Evolutionary conservation across 805 yeast genomes (phyloP).

Genomic region (Starmera quercuum): DNA sequence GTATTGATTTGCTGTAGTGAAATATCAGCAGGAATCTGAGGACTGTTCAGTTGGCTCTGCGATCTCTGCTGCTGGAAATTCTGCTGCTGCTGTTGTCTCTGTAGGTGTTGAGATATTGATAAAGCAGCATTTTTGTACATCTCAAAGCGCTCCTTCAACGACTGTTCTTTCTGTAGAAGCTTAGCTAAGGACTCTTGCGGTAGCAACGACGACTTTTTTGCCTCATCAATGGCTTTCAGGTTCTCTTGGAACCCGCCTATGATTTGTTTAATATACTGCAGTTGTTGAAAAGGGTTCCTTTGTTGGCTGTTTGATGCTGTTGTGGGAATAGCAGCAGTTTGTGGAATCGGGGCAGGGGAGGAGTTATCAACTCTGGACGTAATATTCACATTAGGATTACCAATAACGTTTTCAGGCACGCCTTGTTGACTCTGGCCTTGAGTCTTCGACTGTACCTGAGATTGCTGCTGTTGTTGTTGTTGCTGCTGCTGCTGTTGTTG

Average conservation of each 20-base stretch:
- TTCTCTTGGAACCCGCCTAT: conserved; percentile 43
- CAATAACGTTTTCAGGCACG: not conserved
- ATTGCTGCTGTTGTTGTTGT: not conserved
- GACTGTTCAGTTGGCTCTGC: conserved; percentile 7
- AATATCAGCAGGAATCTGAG: conserved; percentile 17
- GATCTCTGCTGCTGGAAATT: not conserved
- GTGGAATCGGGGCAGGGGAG: not conserved
- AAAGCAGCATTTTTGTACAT: conserved; percentile 44
- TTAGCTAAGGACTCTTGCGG: conserved; percentile 37
- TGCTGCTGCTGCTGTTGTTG: conserved; percentile 1
- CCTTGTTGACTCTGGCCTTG: too few species aligned
- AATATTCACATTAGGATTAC: not conserved
- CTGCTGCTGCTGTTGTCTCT: conserved; percentile 5
- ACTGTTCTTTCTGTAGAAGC: conserved; percentile 41
- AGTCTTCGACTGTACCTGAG: not conserved
- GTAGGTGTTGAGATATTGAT: conserved; percentile 7
- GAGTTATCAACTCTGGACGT: not conserved
- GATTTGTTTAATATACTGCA: conserved; percentile 37
- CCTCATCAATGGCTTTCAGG: conserved; percentile 41
- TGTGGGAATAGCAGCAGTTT: conserved; percentile 1
- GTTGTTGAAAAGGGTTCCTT: conserved; percentile 20
- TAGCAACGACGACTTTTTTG: conserved; percentile 34
- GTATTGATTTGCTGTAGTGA: conserved; percentile 22
- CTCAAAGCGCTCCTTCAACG: conserved; percentile 36
- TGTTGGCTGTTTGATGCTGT: not conserved